These are phyloP conservation scores for Lagerstroemia speciosa DNA, from an alignment of 345 rosid species.

Conservation along the genomic window DNA sequence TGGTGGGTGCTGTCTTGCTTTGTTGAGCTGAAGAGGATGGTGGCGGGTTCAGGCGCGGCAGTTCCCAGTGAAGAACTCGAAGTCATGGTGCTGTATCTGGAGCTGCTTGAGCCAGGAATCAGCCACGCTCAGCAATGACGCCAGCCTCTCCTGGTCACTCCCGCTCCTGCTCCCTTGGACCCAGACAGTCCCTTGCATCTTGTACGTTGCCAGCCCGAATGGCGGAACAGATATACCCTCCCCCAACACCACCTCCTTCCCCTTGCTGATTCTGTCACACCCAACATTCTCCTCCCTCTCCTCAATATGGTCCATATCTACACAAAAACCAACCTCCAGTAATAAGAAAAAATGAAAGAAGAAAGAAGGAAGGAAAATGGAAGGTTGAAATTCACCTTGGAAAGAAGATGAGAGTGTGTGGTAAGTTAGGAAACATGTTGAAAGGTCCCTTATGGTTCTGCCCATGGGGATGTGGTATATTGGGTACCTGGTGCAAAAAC, in stretches of 20 bases:
- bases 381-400: conserved; percentile 45
- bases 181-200: conserved; percentile 98
- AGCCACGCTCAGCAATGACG: conserved; percentile 80
- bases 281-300: conserved; percentile 30
- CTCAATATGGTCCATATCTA: conserved; percentile 62
- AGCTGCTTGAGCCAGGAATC: conserved; percentile 99
- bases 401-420: conserved; percentile 96
- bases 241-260: conserved; percentile 42
- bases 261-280: no score
- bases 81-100: conserved; percentile 94
- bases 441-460: conserved; percentile 91
- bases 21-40: background rate
- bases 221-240: conserved; percentile 61
- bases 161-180: conserved; percentile 53
- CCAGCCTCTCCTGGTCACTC: conserved; percentile 69
- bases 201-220: conserved; percentile 96
- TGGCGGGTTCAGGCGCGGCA: conserved; percentile 37
- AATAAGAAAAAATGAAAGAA: background rate
- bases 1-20: no score
- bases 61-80: conserved; percentile 71
- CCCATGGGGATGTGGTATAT: conserved; percentile 99
- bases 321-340: background rate
- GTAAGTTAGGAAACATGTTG: conserved; percentile 91
- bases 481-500: conserved; percentile 56
- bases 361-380: background rate